Evolutionary conservation across 257 asterid genomes (phyloP).

Genomic region (Phtheirospermum japonicum): DNA sequence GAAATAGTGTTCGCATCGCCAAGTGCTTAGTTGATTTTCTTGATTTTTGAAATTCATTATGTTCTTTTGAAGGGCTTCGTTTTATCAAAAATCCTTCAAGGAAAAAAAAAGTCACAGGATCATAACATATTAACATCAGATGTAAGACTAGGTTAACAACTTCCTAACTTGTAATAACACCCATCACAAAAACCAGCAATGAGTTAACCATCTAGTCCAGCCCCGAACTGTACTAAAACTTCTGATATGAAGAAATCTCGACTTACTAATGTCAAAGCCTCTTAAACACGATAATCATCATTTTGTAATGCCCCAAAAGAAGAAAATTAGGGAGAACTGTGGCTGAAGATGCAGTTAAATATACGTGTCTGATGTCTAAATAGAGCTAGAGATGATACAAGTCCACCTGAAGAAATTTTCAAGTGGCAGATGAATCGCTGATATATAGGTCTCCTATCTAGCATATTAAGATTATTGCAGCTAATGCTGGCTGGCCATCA

Average conservation of each 20-base stretch:
- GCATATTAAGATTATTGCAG: no score
- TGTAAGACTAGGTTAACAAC: constrained; percentile 15
- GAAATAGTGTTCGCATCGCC: neutral
- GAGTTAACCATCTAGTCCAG: constrained; percentile 17
- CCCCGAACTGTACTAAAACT: constrained; percentile 3
- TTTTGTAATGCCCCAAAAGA: constrained; percentile 2
- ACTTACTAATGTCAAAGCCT: neutral
- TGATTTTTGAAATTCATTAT: neutral
- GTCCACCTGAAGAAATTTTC: no score
- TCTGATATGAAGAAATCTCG: neutral
- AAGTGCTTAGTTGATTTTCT: neutral
- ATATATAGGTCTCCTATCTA: no score
- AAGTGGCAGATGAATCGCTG: no score
- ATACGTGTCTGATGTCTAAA: neutral
- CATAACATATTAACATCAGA: neutral
- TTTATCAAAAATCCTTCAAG: constrained; percentile 3
- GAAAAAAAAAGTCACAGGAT: neutral
- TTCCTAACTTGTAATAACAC: constrained; percentile 14
- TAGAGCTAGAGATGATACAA: no score
- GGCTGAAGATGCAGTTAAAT: constrained; percentile 7
- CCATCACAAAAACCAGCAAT: constrained; percentile 6
- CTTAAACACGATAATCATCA: constrained; percentile 5
- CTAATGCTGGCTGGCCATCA: no score
- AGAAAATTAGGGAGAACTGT: neutral
- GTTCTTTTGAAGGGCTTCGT: neutral